These are phyloP conservation scores for Symbiodinium pilosum DNA, from an alignment of 73 alveolate species.

Conservation along the genomic window DNA sequence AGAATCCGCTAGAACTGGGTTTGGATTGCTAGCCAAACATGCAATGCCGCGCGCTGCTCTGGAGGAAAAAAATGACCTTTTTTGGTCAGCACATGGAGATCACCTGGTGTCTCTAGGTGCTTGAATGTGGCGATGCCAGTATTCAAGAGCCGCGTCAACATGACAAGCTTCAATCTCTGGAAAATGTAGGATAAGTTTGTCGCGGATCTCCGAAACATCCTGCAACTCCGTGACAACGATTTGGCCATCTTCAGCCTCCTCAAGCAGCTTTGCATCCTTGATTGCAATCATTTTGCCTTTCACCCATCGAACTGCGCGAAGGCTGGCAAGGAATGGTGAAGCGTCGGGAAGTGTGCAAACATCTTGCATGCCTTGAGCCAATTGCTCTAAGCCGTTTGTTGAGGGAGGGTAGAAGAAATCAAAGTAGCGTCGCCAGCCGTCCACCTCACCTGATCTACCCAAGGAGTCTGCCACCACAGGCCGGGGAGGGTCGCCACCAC, in stretches of 20 bases:
- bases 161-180: neutral
- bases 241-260: conserved; percentile 24
- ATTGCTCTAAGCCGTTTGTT: neutral
- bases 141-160: conserved; percentile 5
- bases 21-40: too few species aligned
- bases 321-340: conserved; percentile 18
- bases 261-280: conserved; percentile 5
- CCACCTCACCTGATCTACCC: neutral
- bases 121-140: neutral
- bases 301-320: conserved; percentile 30
- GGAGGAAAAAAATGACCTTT: too few species aligned
- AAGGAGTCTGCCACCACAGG: neutral
- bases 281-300: conserved; percentile 18
- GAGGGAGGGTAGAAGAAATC: neutral
- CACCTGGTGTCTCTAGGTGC: neutral
- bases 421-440: conserved; percentile 4
- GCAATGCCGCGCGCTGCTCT: too few species aligned
- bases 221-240: neutral
- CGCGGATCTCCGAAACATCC: neutral
- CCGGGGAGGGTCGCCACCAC: neutral
- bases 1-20: too few species aligned
- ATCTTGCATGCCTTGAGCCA: neutral
- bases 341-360: conserved; percentile 13
- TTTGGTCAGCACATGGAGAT: too few species aligned
- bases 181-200: neutral